Conservation (phyloP, 208 protist genomes). For the Leishmania aethiopica region DNA sequence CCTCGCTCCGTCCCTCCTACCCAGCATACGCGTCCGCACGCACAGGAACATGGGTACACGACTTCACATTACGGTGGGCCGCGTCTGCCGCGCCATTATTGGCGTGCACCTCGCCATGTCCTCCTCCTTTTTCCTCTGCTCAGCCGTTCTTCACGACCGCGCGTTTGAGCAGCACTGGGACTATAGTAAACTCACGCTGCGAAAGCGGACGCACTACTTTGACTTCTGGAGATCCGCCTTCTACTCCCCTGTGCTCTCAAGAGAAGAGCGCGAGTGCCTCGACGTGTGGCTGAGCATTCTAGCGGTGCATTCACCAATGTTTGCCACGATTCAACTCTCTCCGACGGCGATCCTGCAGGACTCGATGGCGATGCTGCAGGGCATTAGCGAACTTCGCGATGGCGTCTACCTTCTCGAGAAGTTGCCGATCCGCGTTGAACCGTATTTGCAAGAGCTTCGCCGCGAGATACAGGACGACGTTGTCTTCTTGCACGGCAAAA, state of each 20-base stretch:
- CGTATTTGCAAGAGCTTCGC: conserved; percentile 53
- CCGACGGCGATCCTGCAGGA: conserved; percentile 56
- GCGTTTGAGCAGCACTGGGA: conserved; percentile 68
- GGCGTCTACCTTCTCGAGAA: conserved; percentile 44
- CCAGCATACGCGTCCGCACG: not conserved
- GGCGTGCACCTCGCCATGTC: conserved; percentile 37
- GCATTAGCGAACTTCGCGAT: conserved; percentile 52
- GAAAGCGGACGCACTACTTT: conserved; percentile 31
- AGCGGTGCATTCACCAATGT: conserved; percentile 30
- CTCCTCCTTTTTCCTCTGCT: conserved; percentile 37
- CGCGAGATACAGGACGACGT: conserved; percentile 50
- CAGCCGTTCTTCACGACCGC: conserved; percentile 35
- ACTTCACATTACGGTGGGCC: conserved; percentile 8
- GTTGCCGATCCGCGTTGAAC: conserved; percentile 34
- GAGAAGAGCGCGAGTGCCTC: conserved; percentile 59
- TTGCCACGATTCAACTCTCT: conserved; percentile 34
- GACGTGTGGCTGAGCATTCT: conserved; percentile 52
- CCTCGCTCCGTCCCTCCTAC: not conserved
- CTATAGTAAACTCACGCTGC: conserved; percentile 54
- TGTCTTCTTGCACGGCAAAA: conserved; percentile 63
- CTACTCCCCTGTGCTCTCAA: conserved; percentile 37
- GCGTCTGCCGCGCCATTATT: conserved; percentile 35
- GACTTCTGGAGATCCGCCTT: conserved; percentile 54
- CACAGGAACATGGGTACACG: not conserved
- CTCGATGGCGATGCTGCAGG: conserved; percentile 55